Evolutionary conservation across 176 grass and related monocot genomes (phyloP).

Genomic region (Phragmites australis): DNA sequence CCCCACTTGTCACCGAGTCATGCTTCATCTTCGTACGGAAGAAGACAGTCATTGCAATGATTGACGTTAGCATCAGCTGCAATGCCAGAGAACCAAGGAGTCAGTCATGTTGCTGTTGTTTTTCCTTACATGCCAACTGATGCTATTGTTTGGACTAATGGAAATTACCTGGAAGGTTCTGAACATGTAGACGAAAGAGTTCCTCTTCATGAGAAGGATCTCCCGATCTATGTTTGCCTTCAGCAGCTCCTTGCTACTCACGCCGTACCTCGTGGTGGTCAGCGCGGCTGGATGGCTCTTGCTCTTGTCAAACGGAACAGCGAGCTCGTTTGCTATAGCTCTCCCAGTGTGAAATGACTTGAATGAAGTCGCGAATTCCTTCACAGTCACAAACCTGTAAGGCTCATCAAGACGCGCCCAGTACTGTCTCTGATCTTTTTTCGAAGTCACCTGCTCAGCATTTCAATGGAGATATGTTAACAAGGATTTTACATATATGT

Average conservation of each 20-base stretch:
- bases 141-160: not conserved
- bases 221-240: slow-evolving; percentile 80
- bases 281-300: slow-evolving; percentile 78
- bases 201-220: slow-evolving; percentile 93
- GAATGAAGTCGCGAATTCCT: slow-evolving; percentile 55
- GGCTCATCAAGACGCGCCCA: slow-evolving; percentile 46
- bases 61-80: slow-evolving; percentile 59
- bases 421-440: slow-evolving; percentile 88
- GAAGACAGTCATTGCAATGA: slow-evolving; percentile 82
- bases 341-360: slow-evolving; percentile 62
- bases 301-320: slow-evolving; percentile 62
- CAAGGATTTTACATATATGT: not conserved
- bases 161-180: slow-evolving; percentile 62
- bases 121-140: not conserved
- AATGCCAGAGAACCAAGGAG: slow-evolving; percentile 25
- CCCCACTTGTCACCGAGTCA: slow-evolving; percentile 36
- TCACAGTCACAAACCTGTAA: slow-evolving; percentile 72
- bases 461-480: not conserved
- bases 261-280: slow-evolving; percentile 71
- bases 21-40: slow-evolving; percentile 80
- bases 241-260: slow-evolving; percentile 60
- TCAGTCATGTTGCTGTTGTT: slow-evolving; percentile 7
- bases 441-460: slow-evolving; percentile 58
- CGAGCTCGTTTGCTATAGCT: slow-evolving; percentile 53
- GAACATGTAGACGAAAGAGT: slow-evolving; percentile 94